Evolutionary conservation across 495 filamentous ascomycete genomes (phyloP).

Genomic region (Talaromyces borbonicus): DNA sequence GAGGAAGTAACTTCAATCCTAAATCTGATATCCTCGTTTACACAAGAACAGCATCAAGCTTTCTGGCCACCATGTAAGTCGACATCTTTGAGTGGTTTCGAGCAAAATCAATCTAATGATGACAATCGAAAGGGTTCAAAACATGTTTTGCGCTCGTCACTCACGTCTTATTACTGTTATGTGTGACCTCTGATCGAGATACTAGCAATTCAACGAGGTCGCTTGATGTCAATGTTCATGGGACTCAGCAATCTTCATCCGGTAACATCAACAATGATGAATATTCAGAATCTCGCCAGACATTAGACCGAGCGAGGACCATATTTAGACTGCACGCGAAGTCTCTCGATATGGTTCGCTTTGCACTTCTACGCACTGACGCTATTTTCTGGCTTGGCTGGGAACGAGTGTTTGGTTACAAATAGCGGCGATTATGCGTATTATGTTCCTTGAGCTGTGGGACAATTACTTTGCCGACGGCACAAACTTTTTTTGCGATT

Average conservation of each 20-base stretch:
- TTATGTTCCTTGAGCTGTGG: no score
- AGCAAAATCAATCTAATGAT: no score
- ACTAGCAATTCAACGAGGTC: neutral
- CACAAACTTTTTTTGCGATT: no score
- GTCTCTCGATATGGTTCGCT: slow-evolving; percentile 1
- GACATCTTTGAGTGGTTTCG: no score
- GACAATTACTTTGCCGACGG: no score
- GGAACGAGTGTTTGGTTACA: neutral
- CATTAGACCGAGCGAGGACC: neutral
- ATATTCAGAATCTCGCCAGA: slow-evolving; percentile 1
- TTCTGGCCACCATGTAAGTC: slow-evolving; percentile 4
- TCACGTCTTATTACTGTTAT: neutral
- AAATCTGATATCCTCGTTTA: slow-evolving; percentile 3
- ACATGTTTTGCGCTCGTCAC: slow-evolving; percentile 1
- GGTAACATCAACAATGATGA: neutral
- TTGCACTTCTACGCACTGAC: slow-evolving; percentile 1
- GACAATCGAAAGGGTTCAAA: slow-evolving; percentile 2
- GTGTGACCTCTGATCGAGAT: neutral
- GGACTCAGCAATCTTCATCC: neutral
- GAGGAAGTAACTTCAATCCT: neutral
- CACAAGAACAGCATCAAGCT: slow-evolving; percentile 3
- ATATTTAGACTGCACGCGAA: slow-evolving; percentile 4
- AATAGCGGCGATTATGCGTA: neutral
- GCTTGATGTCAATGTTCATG: neutral
- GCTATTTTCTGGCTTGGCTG: slow-evolving; percentile 3